Conservation (phyloP, 768 basidiomycete species). For the Tulasnella sp. region DNA sequence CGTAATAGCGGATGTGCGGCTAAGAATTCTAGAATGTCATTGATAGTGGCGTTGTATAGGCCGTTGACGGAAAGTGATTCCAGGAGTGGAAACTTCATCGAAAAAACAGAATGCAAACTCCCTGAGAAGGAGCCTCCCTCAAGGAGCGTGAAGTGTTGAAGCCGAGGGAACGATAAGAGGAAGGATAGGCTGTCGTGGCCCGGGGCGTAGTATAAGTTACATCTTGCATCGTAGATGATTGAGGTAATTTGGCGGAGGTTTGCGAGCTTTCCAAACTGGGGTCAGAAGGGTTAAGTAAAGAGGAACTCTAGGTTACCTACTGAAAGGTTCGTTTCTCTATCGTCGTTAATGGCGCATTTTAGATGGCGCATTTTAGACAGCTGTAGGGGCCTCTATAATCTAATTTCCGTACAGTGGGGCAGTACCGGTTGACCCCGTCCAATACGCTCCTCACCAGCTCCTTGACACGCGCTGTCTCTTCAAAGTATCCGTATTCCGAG, state of each 20-base stretch:
- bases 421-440: background rate
- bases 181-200: background rate
- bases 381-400: background rate
- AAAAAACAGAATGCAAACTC: background rate
- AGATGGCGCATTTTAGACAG: background rate
- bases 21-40: background rate
- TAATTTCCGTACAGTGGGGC: background rate
- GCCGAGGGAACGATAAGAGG: background rate
- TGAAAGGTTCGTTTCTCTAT: background rate
- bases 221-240: background rate
- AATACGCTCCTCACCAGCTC: background rate
- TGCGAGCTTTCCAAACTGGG: background rate
- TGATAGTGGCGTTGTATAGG: background rate
- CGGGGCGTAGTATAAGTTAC: background rate
- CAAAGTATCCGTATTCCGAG: background rate
- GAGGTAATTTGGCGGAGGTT: background rate
- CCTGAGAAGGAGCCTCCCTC: background rate
- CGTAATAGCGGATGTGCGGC: background rate
- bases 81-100: background rate
- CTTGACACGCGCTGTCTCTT: background rate
- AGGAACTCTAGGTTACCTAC: background rate
- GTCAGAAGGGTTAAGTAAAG: background rate
- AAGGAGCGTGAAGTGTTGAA: background rate
- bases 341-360: background rate
- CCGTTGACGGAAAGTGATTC: background rate